phyloP scores from a whole-genome alignment of 345 rosid genomes.

The Murraya paniculata region DNA sequence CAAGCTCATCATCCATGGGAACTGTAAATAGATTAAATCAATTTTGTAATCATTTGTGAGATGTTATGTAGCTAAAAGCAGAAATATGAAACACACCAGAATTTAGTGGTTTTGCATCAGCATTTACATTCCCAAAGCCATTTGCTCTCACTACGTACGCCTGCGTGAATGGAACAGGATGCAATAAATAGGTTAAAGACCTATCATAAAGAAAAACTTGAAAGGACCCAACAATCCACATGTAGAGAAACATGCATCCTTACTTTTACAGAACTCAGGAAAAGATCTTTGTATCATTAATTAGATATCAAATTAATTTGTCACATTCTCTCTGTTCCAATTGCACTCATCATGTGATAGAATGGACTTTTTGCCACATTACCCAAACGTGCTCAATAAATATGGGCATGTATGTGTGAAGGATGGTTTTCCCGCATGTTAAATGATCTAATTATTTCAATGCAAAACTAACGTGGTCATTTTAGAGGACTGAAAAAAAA shows the following conservation, averaged over 20 bases:
- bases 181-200: not conserved
- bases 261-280: not conserved
- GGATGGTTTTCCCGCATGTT: not conserved
- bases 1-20: slow-evolving; percentile 9
- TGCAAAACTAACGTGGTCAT: not conserved
- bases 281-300: not conserved
- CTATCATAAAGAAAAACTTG: not conserved
- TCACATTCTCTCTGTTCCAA: not conserved
- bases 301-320: not conserved
- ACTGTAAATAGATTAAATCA: slow-evolving; percentile 9
- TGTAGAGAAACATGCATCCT: not conserved
- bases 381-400: not conserved
- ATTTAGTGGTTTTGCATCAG: slow-evolving; percentile 16
- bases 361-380: not conserved
- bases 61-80: not conserved
- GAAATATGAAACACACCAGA: slow-evolving; percentile 24
- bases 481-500: not conserved
- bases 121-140: slow-evolving; percentile 13
- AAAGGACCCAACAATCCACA: not conserved
- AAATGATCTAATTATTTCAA: not conserved
- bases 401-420: not conserved
- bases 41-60: not conserved
- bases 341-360: not conserved
- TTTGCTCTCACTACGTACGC: slow-evolving; percentile 39
- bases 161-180: slow-evolving; percentile 13